Evolutionary conservation across 768 basidiomycete species (phyloP), one percentile per base, ranked within the genome.

Genomic region (Amylocystis lapponica): DNA sequence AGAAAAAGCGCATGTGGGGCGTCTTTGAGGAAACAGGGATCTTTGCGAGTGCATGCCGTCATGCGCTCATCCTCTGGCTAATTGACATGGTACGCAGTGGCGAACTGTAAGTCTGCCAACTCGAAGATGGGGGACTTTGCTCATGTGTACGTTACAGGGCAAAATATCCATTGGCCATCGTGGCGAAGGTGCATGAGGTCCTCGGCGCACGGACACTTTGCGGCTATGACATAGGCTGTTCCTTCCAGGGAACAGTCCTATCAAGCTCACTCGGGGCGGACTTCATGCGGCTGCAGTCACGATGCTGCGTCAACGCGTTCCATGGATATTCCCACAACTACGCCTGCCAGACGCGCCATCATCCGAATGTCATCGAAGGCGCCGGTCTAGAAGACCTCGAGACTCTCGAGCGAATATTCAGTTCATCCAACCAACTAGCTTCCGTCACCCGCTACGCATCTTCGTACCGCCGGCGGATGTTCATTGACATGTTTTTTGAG

Each of bases 1-100:
- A 51, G 2, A 46, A 51, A 25, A 67, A 64, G 46, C 54, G 47
- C 17, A 64, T 62, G 57, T 68, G 60, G 65, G 52, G 46, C 4
- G 49, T 67, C 8, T 72, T 66, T 39, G 46, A 62, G 0, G 64
- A 70, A 53, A 59, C 64, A 0, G 67, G 70, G 0, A 51, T 68
- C 10, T 72, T 73, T 46, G 56, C 63, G 0, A 40, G 49, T 17
- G 48, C 43, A 7, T 56, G 55, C 33, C 50, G 50, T 3, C 55
- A 57, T 45, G 53, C 53, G 0, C 29, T 54, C 25, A 50, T 57
- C 12, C 46, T 54, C 2, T 49, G 48, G 50, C 10, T 52, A 2
- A 20, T 22, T 6, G 48, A 57, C 26, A 50, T 44, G 56, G 34
- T 52, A 0, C 16, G 27, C 13, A 52, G 50, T 21, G 51, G 55